These are phyloP conservation scores for Hortaea werneckii DNA, from an alignment of 2,329 filamentous ascomycete species.

Conservation along the genomic window DNA sequence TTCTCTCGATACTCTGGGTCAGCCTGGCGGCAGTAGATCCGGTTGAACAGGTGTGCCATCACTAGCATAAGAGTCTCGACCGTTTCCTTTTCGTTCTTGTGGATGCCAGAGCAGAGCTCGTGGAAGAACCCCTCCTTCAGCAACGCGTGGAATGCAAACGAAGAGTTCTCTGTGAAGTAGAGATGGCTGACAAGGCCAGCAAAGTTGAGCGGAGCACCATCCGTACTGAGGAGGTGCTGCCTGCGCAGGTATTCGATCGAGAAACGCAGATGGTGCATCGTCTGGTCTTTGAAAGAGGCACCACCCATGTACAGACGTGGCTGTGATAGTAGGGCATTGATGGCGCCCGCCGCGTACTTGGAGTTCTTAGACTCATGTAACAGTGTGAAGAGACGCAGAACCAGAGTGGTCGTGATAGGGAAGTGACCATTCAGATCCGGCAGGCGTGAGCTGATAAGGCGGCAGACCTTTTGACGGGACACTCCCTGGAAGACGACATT, in stretches of 20 bases:
- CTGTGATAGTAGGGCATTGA: slow-evolving; percentile 60
- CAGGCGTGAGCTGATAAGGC: slow-evolving; percentile 62
- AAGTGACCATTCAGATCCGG: slow-evolving; percentile 71
- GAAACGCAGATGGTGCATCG: slow-evolving; percentile 68
- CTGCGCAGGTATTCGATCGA: slow-evolving; percentile 69
- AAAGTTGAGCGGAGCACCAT: slow-evolving; percentile 61
- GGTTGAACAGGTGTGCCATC: slow-evolving; percentile 60
- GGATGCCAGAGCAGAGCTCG: slow-evolving; percentile 49
- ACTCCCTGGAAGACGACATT: slow-evolving; percentile 72
- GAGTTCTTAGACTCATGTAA: slow-evolving; percentile 56
- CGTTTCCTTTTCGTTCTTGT: slow-evolving; percentile 39
- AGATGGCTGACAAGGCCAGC: slow-evolving; percentile 60
- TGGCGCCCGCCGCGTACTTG: slow-evolving; percentile 49
- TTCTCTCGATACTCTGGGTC: slow-evolving; percentile 39
- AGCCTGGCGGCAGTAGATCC: slow-evolving; percentile 41
- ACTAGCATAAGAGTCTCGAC: slow-evolving; percentile 56
- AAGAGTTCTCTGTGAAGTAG: slow-evolving; percentile 66
- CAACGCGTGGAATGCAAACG: slow-evolving; percentile 67
- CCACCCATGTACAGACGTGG: slow-evolving; percentile 62
- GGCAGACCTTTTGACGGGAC: slow-evolving; percentile 48
- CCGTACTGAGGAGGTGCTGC: slow-evolving; percentile 52
- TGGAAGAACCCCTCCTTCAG: slow-evolving; percentile 63
- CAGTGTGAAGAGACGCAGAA: slow-evolving; percentile 58
- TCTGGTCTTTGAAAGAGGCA: slow-evolving; percentile 54
- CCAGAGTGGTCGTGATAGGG: slow-evolving; percentile 61